Evolutionary conservation across 163 green algal species (phyloP), one percentile per base, ranked within the genome.

Genomic region (Prototheca wickerhamii): DNA sequence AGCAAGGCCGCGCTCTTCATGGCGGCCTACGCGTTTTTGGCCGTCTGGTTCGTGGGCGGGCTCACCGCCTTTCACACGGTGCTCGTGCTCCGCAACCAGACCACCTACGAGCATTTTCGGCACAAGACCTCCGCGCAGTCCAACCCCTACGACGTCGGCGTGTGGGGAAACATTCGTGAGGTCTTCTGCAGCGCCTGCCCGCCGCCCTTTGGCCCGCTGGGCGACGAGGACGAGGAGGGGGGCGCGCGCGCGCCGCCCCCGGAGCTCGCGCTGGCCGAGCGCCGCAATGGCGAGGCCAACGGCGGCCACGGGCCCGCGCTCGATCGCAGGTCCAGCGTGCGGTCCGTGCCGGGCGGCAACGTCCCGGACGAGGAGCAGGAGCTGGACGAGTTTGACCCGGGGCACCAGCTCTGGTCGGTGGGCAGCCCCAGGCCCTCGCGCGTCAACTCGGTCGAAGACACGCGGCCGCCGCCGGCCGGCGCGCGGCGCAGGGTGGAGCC

Each of bases 21-120:
- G 18, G 84, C 89, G 44, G 71, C 77, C 46, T 96, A 96, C 81
- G 80, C 68, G 31, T 93, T 95, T 57, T 44, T 91, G 33, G 66
- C 63, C 55, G 74, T 82, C 53, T 84, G 89, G 59, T 97, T 96
- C 76, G 86, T 96, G 35, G 88, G 87, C 23, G 89, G 88, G 3
- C 75, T 97, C 34, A 82, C 75, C 35, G 79, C 73, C 51, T 93
- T 98, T 60, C 93, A 98, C 79, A 75, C 69, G 28, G 96, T 87
- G 67, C 83, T 98, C 32, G 86, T 96, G 40, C 76, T 56, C 33
- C 87, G 68, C 25, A 98, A 98, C 72, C 86, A 92, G 77, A 98
- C 93, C 3, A 99, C 93, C 0, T 98, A 98, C 58, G 92, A 99
- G 76, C 96, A 96, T 73, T 97, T 97, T 71, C 83, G 92, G 62